Evolutionary conservation across 208 protist species (phyloP).

Genomic region (Phytomonas francai): DNA sequence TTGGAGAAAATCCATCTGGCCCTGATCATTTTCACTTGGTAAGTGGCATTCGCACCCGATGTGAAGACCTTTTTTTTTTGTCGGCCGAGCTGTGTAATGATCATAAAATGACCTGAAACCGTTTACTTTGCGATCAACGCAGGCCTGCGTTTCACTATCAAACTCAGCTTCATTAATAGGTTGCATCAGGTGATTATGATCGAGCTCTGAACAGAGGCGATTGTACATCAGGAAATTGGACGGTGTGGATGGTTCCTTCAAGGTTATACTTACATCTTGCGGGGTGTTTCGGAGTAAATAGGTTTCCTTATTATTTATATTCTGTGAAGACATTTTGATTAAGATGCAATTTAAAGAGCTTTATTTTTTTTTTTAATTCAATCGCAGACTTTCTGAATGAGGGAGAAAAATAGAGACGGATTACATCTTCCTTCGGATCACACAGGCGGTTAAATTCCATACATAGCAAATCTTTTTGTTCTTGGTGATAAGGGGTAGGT

Average conservation of each 20-base stretch:
- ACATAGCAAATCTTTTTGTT: too few species aligned
- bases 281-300: too few species aligned
- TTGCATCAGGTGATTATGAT: conserved; percentile 55
- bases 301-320: too few species aligned
- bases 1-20: conserved; percentile 24
- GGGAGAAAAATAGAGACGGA: too few species aligned
- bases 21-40: conserved; percentile 8
- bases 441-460: too few species aligned
- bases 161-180: conserved; percentile 68
- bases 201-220: conserved; percentile 27
- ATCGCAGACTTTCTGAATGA: too few species aligned
- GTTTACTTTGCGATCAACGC: conserved; percentile 36
- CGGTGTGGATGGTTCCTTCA: conserved; percentile 28
- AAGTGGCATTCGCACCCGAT: conserved; percentile 35
- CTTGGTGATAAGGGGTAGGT: too few species aligned
- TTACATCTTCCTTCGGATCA: too few species aligned
- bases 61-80: conserved; percentile 33
- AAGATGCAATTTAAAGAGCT: too few species aligned
- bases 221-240: conserved; percentile 55
- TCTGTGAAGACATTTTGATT: too few species aligned
- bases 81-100: conserved; percentile 37
- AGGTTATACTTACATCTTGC: conserved; percentile 22
- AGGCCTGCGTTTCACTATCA: conserved; percentile 66
- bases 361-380: too few species aligned
- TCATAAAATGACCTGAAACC: conserved; percentile 43